Evolutionary conservation across 2,329 filamentous ascomycete genomes (phyloP), one percentile per base, ranked within the genome.

Genomic region (Fusarium sp.): DNA sequence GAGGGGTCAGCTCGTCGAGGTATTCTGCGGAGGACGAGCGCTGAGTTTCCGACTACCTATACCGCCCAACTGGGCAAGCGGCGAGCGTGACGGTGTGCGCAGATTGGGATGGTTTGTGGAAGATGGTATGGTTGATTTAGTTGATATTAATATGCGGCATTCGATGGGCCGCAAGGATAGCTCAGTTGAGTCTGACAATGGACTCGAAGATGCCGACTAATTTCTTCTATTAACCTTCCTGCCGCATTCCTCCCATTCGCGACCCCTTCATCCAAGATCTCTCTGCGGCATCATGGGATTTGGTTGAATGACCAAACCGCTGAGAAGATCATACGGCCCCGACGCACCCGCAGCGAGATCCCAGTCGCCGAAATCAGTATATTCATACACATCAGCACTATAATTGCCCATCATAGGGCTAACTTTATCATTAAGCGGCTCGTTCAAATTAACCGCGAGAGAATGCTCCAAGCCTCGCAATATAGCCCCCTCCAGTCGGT

Each of bases 391-490:
- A 46, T 79, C 78, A 7, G 74, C 50, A 18, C 71, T 62, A 56
- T 77, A 75, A 27, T 75, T 76, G 18, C 71, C 73, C 62, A 78
- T 70, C 71, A 77, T 72, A 0, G 79, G 76, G 67, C 75, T 79
- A 35, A 77, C 73, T 42, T 76, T 71, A 69, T 80, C 77, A 58
- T 79, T 74, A 36, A 74, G 41, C 14, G 79, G 79, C 58, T 80
- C 79, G 38, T 81, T 74, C 20, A 81, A 66, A 41, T 80, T 80
- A 22, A 81, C 78, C 4, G 79, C 80, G 5, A 81, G 75, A 4
- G 80, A 78, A 65, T 81, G 80, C 71, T 81, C 80, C 7, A 81
- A 70, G 3, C 80, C 80, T n/a, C 80, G 78, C 38, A 81, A 69
- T 49, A 82, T 81, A n/a, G 79, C 79, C 36, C 80, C 80, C 52